These are phyloP conservation scores for Amanita fuliginea DNA, from an alignment of 768 basidiomycete genomes.

Conservation along the genomic window DNA sequence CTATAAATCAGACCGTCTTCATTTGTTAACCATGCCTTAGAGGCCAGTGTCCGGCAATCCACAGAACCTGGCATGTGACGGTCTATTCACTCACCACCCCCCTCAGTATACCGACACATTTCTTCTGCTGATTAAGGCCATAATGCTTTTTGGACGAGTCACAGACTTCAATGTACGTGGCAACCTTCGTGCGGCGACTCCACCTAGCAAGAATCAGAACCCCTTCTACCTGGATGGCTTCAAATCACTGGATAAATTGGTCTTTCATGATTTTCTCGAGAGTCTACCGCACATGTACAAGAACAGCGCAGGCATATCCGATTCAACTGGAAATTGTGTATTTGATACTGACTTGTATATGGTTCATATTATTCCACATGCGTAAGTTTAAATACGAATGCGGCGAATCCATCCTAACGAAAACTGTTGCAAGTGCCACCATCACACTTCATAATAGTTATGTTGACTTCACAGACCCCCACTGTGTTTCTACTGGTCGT, in stretches of 20 bases:
- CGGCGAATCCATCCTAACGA: slow-evolving; percentile 9
- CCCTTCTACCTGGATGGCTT: slow-evolving; percentile 63
- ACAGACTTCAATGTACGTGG: slow-evolving; percentile 79
- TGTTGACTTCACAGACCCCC: slow-evolving; percentile 60
- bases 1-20: not conserved
- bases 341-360: slow-evolving; percentile 80
- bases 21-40: slow-evolving; percentile 21
- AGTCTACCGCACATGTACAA: slow-evolving; percentile 61
- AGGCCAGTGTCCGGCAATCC: slow-evolving; percentile 56
- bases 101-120: slow-evolving; percentile 77
- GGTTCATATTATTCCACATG: slow-evolving; percentile 80
- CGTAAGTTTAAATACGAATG: slow-evolving; percentile 38
- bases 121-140: slow-evolving; percentile 67
- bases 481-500: slow-evolving; percentile 55
- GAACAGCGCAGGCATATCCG: slow-evolving; percentile 51
- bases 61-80: slow-evolving; percentile 54
- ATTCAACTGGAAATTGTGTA: slow-evolving; percentile 42
- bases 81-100: slow-evolving; percentile 61
- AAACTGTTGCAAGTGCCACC: slow-evolving; percentile 54
- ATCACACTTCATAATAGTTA: slow-evolving; percentile 84
- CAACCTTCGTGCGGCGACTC: slow-evolving; percentile 54
- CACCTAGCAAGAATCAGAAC: slow-evolving; percentile 62
- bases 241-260: slow-evolving; percentile 56
- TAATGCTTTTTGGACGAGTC: slow-evolving; percentile 78
- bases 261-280: slow-evolving; percentile 55